Conservation (phyloP, 805 yeast genomes). For the Ogataea methylovora region DNA sequence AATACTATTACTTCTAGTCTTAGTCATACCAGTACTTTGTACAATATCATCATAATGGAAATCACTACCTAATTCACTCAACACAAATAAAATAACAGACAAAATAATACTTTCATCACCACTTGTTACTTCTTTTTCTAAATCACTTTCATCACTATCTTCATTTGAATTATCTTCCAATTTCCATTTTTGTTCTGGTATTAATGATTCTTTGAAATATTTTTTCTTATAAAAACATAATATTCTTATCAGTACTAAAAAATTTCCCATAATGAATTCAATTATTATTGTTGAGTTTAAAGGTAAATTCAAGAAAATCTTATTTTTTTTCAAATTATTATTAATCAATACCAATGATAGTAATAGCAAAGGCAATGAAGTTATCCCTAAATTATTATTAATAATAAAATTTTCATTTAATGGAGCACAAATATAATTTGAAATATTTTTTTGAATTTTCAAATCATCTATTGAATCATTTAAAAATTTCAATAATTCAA, state of each 20-base stretch:
- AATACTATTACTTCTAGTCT: constrained; percentile 14
- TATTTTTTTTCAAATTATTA: constrained; percentile 19
- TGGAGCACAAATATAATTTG: constrained; percentile 12
- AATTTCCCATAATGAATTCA: constrained; percentile 38
- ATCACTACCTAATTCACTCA: constrained; percentile 20
- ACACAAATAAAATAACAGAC: constrained; percentile 19
- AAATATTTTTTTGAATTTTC: constrained; percentile 11
- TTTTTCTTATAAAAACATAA: constrained; percentile 26
- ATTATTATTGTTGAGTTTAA: constrained; percentile 26
- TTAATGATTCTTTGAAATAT: constrained; percentile 15
- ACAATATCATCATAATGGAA: not conserved
- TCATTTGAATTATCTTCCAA: constrained; percentile 1
- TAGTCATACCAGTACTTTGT: not conserved
- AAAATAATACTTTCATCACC: constrained; percentile 20
- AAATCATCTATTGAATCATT: constrained; percentile 4
- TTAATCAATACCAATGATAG: constrained; percentile 21
- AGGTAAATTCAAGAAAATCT: constrained; percentile 24
- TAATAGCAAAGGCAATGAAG: constrained; percentile 42
- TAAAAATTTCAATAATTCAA: constrained; percentile 13
- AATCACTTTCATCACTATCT: constrained; percentile 2
- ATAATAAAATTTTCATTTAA: constrained; percentile 23
- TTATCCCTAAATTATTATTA: constrained; percentile 45
- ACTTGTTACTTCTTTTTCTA: not conserved
- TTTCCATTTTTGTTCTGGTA: constrained; percentile 15
- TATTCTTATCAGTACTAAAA: constrained; percentile 35